Base-by-base conservation (phyloP, 2,329 filamentous ascomycete species). In the Hymenoscyphus infarciens region DNA sequence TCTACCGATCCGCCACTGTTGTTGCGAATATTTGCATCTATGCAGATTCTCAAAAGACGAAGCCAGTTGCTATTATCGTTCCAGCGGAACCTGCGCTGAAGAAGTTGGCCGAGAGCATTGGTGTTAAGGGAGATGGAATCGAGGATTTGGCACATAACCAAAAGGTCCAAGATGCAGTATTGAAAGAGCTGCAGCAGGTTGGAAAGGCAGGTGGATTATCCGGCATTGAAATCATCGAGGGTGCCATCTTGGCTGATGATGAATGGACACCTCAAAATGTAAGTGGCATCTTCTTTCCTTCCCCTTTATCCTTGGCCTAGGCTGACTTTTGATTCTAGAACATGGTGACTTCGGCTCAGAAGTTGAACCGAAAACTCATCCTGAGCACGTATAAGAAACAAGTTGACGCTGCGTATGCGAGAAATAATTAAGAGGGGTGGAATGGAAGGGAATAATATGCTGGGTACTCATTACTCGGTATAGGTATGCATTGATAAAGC, bases 11-110 rank as follows among this genome's bases (percentile, higher is more conserved):
- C 55, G 85, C 84, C 10, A 83, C 86, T n/a, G 84, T 89, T 10
- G 91, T 97, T 22, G 84, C 85, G 64, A 96, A 96, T 78, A 87
- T 97, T 74, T 95, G 95, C 81, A 83, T 97, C 52, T 90, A 95
- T 73, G 93, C 91, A 52, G 89, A 91, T 63, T 77, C 84, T 67
- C 84, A 89, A 69, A 85, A 91, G 75, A 82, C 85, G 66, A 91
- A 91, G 73, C 91, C 93, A 7, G 83, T 97, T 63, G 93, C 92
- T 39, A 85, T 97, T 70, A 88, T 97, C 65, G 82, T 86, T 69
- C 83, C 87, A 60, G 87, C 86, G 66, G 87, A 90, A 72, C 85
- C 86, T 71, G 80, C 82, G 8, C 77, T 91, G 22, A 79, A 80
- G 59, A 83, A 84, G 58, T 79, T 87, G 66, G 88, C 87, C 2